phyloP scores from a whole-genome alignment of 129 eudicot species.

The Deinandra increscens region DNA sequence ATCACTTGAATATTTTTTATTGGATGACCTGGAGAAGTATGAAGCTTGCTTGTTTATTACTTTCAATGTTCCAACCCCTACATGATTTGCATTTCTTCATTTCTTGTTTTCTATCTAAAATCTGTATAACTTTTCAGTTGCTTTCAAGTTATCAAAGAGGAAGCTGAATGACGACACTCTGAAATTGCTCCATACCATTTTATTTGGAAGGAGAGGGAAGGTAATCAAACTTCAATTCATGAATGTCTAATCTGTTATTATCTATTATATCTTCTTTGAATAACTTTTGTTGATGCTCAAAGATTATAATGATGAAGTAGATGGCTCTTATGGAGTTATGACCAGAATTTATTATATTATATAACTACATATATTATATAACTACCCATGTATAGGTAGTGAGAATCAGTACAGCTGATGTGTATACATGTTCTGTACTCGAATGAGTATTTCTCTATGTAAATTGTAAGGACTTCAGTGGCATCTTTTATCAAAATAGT shows the following conservation, averaged over 20 bases:
- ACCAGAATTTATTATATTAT: neutral
- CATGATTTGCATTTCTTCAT: neutral
- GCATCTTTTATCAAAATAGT: neutral
- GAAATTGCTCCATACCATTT: constrained; percentile 72
- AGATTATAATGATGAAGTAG: constrained; percentile 8
- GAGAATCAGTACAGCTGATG: constrained; percentile 9
- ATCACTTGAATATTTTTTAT: neutral
- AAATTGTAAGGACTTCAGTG: neutral
- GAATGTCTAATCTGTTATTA: constrained; percentile 5
- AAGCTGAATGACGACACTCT: constrained; percentile 64
- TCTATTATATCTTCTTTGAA: neutral
- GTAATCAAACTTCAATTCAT: constrained; percentile 39
- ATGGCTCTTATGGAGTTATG: neutral
- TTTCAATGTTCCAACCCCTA: neutral
- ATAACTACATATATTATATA: neutral
- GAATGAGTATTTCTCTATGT: neutral
- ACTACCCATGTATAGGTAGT: neutral
- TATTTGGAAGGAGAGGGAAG: constrained; percentile 95
- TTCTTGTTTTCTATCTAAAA: constrained; percentile 10
- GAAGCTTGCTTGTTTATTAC: neutral
- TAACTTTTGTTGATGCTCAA: constrained; percentile 3
- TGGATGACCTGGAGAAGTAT: neutral
- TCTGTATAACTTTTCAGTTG: constrained; percentile 50
- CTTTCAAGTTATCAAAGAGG: constrained; percentile 74
- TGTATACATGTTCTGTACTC: neutral